Evolutionary conservation across 2,329 filamentous ascomycete genomes (phyloP).

Genomic region (Microsporum ferrugineum): DNA sequence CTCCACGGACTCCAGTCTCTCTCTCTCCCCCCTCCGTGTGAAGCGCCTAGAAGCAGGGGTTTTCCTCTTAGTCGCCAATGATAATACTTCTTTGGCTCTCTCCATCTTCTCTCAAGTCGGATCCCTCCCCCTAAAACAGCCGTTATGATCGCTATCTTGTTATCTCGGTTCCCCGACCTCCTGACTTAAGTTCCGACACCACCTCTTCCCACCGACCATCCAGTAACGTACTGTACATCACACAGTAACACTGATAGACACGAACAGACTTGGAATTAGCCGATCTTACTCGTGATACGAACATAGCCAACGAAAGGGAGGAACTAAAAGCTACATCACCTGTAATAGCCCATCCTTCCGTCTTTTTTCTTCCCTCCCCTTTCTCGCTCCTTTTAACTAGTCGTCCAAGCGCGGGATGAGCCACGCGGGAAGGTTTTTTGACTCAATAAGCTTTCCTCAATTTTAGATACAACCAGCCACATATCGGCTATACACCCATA

Average conservation of each 20-base stretch:
- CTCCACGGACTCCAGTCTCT: neutral
- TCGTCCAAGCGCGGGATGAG: neutral
- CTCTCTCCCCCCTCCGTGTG: neutral
- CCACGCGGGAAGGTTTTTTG: conserved; percentile 3
- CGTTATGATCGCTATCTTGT: neutral
- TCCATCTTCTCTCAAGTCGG: neutral
- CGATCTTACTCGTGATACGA: conserved; percentile 1
- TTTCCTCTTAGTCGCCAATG: neutral
- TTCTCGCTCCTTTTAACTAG: neutral
- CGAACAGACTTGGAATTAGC: neutral
- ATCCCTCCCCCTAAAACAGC: neutral
- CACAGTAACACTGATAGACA: neutral
- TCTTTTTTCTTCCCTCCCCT: neutral
- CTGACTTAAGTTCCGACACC: neutral
- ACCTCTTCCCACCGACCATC: neutral
- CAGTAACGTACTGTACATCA: neutral
- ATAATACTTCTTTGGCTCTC: neutral
- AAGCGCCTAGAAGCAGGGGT: neutral
- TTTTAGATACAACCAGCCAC: conserved; percentile 2
- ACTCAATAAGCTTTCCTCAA: neutral
- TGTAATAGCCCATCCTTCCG: neutral
- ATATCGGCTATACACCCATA: neutral
- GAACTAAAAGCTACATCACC: neutral
- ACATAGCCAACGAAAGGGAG: neutral
- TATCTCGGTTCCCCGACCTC: neutral